Evolutionary conservation across 1,284 basidiomycete species (phyloP).

Genomic region (Cystobasidium sp.): DNA sequence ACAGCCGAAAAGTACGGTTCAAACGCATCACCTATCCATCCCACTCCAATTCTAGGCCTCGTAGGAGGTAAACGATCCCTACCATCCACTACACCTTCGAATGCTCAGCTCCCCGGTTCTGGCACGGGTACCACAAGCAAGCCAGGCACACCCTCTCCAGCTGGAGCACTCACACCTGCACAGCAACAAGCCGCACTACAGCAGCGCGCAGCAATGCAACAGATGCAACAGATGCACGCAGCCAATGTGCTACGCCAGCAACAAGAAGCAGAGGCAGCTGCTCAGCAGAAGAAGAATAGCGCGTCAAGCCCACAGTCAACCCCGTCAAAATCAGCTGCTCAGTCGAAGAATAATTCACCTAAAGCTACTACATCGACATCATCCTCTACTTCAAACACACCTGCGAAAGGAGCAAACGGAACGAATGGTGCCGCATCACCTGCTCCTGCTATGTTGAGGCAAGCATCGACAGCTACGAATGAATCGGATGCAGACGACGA

Average conservation of each 20-base stretch:
- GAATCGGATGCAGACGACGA: conserved; percentile 27
- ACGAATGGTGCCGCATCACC: conserved; percentile 26
- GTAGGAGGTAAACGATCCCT: conserved; percentile 27
- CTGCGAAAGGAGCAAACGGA: conserved; percentile 2
- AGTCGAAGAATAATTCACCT: conserved; percentile 11
- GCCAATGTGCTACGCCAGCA: conserved; percentile 6
- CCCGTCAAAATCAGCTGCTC: conserved; percentile 15
- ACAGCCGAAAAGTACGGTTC: conserved; percentile 18
- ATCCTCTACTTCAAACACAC: not conserved
- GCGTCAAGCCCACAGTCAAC: conserved; percentile 4
- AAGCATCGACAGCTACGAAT: conserved; percentile 45
- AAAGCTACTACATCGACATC: conserved; percentile 8
- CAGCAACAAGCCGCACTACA: conserved; percentile 16
- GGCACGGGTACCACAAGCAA: conserved; percentile 15
- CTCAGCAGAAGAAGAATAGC: not conserved
- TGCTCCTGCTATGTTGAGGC: conserved; percentile 7
- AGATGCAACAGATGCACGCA: conserved; percentile 27
- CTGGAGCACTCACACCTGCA: not conserved
- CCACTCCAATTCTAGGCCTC: conserved; percentile 31
- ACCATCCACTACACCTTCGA: conserved; percentile 20
- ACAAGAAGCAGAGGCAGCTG: conserved; percentile 1
- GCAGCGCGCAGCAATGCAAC: conserved; percentile 9
- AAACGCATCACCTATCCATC: conserved; percentile 5
- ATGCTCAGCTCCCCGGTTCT: conserved; percentile 43
- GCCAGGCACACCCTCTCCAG: conserved; percentile 15